A percentile compares a stretch with the other conserved stretches of the same genome.
phyloP scores from a whole-genome alignment of 2,329 filamentous ascomycete species.

The Monilinia aucupariae region DNA sequence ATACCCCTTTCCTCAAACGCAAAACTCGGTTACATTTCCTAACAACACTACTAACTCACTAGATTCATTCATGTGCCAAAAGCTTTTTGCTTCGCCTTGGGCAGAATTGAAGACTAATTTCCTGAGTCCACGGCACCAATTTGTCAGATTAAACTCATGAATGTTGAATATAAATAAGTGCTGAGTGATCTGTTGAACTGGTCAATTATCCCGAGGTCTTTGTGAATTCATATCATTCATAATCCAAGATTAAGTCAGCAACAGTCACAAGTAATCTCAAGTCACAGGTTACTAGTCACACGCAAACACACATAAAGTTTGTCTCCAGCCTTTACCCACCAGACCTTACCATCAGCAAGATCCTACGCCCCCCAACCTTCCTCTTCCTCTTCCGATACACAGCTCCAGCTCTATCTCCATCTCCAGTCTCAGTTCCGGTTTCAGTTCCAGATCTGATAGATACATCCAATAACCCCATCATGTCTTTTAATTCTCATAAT shows the following conservation, averaged over 20 bases:
- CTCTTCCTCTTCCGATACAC: slow-evolving; percentile 11
- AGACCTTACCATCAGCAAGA: neutral
- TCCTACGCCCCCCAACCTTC: slow-evolving; percentile 6
- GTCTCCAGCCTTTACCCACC: neutral
- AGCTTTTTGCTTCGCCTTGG: slow-evolving; percentile 8
- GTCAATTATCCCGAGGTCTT: too few relatives aligned
- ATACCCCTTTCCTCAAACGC: neutral
- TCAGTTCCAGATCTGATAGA: neutral
- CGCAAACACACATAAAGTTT: neutral
- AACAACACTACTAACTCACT: neutral
- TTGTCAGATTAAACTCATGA: neutral
- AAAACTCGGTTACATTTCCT: neutral
- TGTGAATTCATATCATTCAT: neutral
- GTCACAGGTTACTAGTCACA: neutral
- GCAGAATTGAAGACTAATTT: slow-evolving; percentile 1
- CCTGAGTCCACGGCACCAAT: neutral
- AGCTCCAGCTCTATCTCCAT: neutral
- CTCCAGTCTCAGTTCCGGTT: neutral
- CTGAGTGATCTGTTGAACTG: too few relatives aligned
- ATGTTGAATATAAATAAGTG: neutral
- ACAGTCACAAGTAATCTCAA: neutral
- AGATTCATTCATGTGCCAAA: neutral
- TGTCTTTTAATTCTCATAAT: neutral
- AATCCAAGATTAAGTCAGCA: neutral
- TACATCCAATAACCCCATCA: slow-evolving; percentile 7